phyloP scores from a whole-genome alignment of 345 rosid species.

The Hirschfeldia incana region DNA sequence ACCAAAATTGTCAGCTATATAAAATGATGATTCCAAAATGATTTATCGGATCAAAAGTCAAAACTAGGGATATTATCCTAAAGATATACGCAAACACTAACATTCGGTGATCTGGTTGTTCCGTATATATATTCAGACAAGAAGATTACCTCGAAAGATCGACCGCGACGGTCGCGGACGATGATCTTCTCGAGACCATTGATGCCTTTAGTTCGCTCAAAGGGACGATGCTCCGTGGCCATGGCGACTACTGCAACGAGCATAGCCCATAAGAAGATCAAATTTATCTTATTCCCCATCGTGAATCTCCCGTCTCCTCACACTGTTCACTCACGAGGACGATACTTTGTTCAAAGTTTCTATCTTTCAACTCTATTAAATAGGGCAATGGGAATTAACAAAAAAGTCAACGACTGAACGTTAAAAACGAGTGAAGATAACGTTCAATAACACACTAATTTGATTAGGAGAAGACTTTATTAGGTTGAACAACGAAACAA shows the following conservation, averaged over 20 bases:
- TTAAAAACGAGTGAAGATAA: background rate
- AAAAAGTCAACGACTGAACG: slow-evolving; percentile 5
- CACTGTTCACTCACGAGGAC: slow-evolving; percentile 3
- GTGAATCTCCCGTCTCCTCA: background rate
- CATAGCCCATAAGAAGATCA: slow-evolving; percentile 27
- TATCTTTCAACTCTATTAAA: background rate
- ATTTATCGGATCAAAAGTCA: background rate
- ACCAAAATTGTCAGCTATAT: background rate
- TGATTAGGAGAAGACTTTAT: background rate
- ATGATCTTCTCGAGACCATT: slow-evolving; percentile 78
- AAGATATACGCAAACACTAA: background rate
- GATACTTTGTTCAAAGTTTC: background rate
- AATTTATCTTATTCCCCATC: slow-evolving; percentile 7
- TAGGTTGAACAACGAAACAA: slow-evolving; percentile 1
- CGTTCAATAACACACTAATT: background rate
- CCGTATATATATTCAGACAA: background rate
- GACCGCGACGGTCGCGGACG: slow-evolving; percentile 57
- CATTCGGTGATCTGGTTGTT: background rate
- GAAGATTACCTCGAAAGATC: slow-evolving; percentile 68
- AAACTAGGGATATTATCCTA: background rate
- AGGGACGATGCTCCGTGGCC: slow-evolving; percentile 17
- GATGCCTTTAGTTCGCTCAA: slow-evolving; percentile 59
- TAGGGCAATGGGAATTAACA: background rate
- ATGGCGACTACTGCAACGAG: slow-evolving; percentile 20
- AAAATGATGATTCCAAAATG: background rate